Percentiles rank a stretch among this genome's conserved stretches.
phyloP scores from a whole-genome alignment of 148 eudicot genomes.

The Silene latifolia region DNA sequence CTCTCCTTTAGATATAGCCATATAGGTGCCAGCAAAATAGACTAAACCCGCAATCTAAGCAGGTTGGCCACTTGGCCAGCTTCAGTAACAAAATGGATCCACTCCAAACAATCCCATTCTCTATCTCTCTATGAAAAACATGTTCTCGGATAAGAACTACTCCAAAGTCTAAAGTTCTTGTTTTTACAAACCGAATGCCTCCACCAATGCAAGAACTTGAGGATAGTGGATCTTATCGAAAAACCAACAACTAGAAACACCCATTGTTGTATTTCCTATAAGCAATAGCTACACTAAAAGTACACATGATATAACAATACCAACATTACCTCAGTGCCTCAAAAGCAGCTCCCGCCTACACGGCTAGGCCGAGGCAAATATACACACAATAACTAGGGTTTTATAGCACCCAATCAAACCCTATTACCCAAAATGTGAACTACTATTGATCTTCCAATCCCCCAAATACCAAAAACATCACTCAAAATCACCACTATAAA shows the following conservation, averaged over 20 bases:
- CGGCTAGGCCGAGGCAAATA: not conserved
- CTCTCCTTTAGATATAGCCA: too few relatives aligned
- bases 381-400: conserved; percentile 1
- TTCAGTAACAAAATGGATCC: not conserved
- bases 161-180: not conserved
- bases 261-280: too few relatives aligned
- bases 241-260: not conserved
- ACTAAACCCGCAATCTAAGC: too few relatives aligned
- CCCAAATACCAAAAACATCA: not conserved
- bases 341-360: not conserved
- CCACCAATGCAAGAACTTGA: not conserved
- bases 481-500: too few relatives aligned
- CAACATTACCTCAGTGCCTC: conserved; percentile 1
- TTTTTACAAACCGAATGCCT: not conserved
- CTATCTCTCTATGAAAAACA: not conserved
- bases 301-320: not conserved
- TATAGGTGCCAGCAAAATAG: too few relatives aligned
- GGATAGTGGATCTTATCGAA: not conserved
- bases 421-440: not conserved
- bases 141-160: not conserved
- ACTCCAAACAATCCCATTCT: not conserved
- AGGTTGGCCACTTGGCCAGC: not conserved
- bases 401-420: not conserved
- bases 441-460: not conserved
- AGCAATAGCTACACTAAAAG: not conserved